Base-by-base conservation (phyloP, 495 filamentous ascomycete genomes). In the Poronia punctata region DNA sequence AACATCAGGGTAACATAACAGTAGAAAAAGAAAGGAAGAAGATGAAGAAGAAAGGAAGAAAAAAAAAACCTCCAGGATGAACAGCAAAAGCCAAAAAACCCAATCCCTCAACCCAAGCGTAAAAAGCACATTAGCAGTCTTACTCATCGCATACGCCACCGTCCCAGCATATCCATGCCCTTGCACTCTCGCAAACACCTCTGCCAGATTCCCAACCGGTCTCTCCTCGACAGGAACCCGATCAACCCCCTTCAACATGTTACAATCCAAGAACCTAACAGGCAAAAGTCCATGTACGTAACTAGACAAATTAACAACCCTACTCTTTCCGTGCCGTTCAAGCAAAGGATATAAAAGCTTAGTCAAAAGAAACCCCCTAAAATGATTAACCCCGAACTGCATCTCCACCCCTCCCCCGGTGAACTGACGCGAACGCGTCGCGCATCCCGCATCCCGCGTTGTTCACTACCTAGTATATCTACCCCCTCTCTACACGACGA, bases 81-180 rank as follows among this genome's bases (percentile, higher is more conserved):
- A 73, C 36, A 25, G 59, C 60, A 25, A 68, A 68, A 0, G 68
- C 54, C 23, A 49, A 39, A 1, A 75, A 55, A 2, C 66, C 63
- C 12, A 57, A 10, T 60, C 40, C 20, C 72, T 66, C 20, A 79
- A 50, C 2, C 65, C 66, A 7, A 68, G 26, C 6, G 74, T 71
- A 35, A 79, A 77, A 27, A 80, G 43, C n/a, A 80, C 64, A 41
- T 79, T 82, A 18, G 76, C 78, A 22, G 76, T 71, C 57, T 81
- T 82, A 37, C 72, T 74, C 39, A 75, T 67, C 9, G 64, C 72
- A 29, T 81, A 80, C 7, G 72, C 71, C 27, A 70, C 46, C 39
- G 65, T 72, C 16, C 66, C 60, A 34, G 74, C 66, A 52, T 79
- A 83, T 2, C 74, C 75, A 14, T 71, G 62, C 31, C 68, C 45